Evolutionary conservation across 2,329 filamentous ascomycete species (phyloP), one percentile per base, ranked within the genome.

Genomic region (Aspergillus sp.): DNA sequence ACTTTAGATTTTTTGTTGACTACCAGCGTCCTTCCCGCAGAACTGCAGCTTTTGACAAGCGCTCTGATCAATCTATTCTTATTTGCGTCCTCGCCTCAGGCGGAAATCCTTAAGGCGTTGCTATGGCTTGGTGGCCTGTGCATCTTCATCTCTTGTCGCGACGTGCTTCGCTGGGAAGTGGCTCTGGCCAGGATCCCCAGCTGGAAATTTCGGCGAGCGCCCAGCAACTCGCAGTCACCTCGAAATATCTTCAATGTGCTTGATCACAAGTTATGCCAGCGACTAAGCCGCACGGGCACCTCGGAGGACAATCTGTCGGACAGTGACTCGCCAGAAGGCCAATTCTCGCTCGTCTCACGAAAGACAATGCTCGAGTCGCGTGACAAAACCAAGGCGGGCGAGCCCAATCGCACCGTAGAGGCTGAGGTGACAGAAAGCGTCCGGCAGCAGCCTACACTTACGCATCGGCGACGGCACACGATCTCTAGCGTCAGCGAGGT

Each of bases 21-120:
- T 0, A 96, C 92, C 1, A 97, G 93, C 75, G 83, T 98, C 44
- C 82, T 98, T 54, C 85, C 90, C 1, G 88, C 95, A 5, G 95
- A 99, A 75, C 83, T 97, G 44, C 92, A 97, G 69, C 82, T 99
- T 8, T 84, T 98, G 15, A 94, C 94, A 0, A 86, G 90, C 41
- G 87, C 88, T 2, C 82, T 99, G 13, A 89, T 97, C 69, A 92
- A 96, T 70, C 79, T 97, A 13, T 79, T 96, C 0, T 74, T 96
- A 1, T 84, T 96, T 62, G 87, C 92, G 0, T 79, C 81, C 6
- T 95, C 93, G 0, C 91, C 94, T 0, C 95, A 98, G 76, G 86
- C 89, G 15, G 83, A 91, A 64, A 93, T 96, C 63, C 80, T 98
- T 51, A 95, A 96, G 78, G 87, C 90, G 15, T 80, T 98, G 57